Base-by-base conservation (phyloP, 495 filamentous ascomycete species). In the Hypomontagnella monticulosa region DNA sequence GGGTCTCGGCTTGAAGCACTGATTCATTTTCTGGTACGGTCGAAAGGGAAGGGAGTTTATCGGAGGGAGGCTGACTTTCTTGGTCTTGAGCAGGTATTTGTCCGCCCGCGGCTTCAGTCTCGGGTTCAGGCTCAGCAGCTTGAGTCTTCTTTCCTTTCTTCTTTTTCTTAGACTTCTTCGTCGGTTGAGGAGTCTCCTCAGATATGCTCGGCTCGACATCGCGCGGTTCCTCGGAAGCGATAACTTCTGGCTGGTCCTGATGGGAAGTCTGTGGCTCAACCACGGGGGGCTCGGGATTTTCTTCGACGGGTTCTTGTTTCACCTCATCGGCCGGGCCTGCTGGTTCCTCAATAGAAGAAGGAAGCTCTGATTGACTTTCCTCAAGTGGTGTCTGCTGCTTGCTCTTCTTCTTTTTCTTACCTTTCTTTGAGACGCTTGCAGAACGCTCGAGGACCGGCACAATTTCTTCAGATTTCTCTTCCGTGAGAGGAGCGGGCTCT, bases 151-250 rank as follows among this genome's bases (percentile, higher is more conserved):
- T 44, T 10, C 57, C 63, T 42, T 61, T 61, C 50, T 67, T 62
- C 43, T 72, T 63, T 33, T 72, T 67, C 70, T 72, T 66, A 27
- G 56, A 67, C 46, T 67, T 67, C 59, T 67, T 67, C 34, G 55
- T 23, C 23, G 63, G 16, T 4, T 50, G 33, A 57, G 19, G 38
- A n/a, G 33, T n/a, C 33, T 66, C 61, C 20, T 70, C 57, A 20
- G 52, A 12, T 6, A 62, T 33, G 14, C 16, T 60, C 2, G 27
- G 46, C 34, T 57, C 34, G 32, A 2, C 23, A 30, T 62, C 61
- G 32, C 5, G 40, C 41, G 15, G 23, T 12, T 66, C 61, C 36
- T 49, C 43, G 20, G 34, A 10, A 52, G 14, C 36, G 23, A 23
- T 30, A 36, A 10, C 23, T 62, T 57, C 62, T 41, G 18, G 38